A percentile compares a stretch with the other conserved stretches of the same genome.
Evolutionary conservation across 306 rosid genomes (phyloP).

Genomic region (Ammopiptanthus mongolicus): DNA sequence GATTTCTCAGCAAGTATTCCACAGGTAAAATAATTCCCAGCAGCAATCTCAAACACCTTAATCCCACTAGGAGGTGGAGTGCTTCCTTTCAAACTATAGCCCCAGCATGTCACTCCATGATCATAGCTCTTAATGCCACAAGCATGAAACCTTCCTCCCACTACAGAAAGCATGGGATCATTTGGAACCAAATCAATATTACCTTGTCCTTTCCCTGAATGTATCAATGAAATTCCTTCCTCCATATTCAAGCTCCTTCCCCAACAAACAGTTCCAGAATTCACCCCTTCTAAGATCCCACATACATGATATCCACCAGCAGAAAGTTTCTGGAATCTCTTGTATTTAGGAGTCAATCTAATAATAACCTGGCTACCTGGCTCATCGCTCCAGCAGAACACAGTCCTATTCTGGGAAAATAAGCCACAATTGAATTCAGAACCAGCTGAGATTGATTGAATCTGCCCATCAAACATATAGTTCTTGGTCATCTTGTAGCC

Average conservation of each 20-base stretch:
- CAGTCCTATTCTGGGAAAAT: constrained; percentile 75
- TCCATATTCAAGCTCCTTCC: constrained; percentile 74
- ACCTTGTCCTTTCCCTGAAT: constrained; percentile 52
- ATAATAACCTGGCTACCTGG: constrained; percentile 62
- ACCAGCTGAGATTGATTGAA: constrained; percentile 79
- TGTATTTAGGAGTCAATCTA: constrained; percentile 43
- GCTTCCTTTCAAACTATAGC: constrained; percentile 57
- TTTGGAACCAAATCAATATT: constrained; percentile 68
- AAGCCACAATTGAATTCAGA: constrained; percentile 85
- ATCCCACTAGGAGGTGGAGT: constrained; percentile 56
- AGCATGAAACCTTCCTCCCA: constrained; percentile 91
- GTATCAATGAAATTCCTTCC: constrained; percentile 56
- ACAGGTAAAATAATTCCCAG: constrained; percentile 90
- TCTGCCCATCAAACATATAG: constrained; percentile 65
- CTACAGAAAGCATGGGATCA: constrained; percentile 69
- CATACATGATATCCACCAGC: constrained; percentile 93
- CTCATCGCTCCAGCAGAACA: constrained; percentile 90
- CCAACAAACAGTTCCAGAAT: constrained; percentile 70
- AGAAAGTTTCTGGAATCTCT: constrained; percentile 63
- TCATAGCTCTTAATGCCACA: constrained; percentile 82
- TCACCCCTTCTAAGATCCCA: constrained; percentile 67
- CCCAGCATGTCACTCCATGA: constrained; percentile 85
- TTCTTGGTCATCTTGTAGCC: constrained; percentile 88
- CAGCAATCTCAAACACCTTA: constrained; percentile 65
- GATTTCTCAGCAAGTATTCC: constrained; percentile 70